These are phyloP conservation scores for Fraxinus floribunda DNA, from an alignment of 305 asterid genomes.

Conservation along the genomic window DNA sequence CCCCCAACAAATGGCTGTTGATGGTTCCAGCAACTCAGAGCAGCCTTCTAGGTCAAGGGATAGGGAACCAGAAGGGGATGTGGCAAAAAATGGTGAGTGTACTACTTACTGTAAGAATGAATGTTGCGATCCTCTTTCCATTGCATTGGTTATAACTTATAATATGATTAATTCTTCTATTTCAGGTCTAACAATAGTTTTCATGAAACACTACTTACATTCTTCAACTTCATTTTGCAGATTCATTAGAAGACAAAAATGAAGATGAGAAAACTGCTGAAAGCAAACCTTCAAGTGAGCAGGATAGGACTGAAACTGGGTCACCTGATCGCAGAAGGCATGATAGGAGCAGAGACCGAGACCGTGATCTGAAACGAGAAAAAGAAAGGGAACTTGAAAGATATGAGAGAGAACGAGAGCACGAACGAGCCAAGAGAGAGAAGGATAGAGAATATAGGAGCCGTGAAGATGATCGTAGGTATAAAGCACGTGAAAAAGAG, in stretches of 20 bases:
- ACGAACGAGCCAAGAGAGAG: constrained; percentile 93
- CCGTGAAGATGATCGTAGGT: constrained; percentile 96
- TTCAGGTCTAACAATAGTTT: constrained; percentile 12
- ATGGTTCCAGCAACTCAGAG: constrained; percentile 56
- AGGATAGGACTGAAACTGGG: constrained; percentile 60
- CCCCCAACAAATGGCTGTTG: constrained; percentile 44
- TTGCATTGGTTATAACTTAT: neutral
- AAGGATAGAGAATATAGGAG: constrained; percentile 87
- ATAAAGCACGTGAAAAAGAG: constrained; percentile 83
- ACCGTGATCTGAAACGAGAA: constrained; percentile 69
- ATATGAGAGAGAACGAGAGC: constrained; percentile 92
- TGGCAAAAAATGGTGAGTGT: constrained; percentile 51
- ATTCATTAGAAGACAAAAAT: constrained; percentile 56
- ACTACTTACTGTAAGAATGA: constrained; percentile 1
- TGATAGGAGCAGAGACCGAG: constrained; percentile 81
- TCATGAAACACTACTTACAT: constrained; percentile 20
- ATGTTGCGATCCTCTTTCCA: neutral
- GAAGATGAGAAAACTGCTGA: constrained; percentile 75
- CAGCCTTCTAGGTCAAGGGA: constrained; percentile 64
- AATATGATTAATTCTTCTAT: neutral
- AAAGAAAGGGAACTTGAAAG: constrained; percentile 94
- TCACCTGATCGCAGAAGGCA: constrained; percentile 88
- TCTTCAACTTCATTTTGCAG: constrained; percentile 35
- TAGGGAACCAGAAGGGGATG: constrained; percentile 59
- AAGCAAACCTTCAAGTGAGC: constrained; percentile 64